phyloP scores from a whole-genome alignment of 2,329 filamentous ascomycete genomes.

The Diplodia sapinea region DNA sequence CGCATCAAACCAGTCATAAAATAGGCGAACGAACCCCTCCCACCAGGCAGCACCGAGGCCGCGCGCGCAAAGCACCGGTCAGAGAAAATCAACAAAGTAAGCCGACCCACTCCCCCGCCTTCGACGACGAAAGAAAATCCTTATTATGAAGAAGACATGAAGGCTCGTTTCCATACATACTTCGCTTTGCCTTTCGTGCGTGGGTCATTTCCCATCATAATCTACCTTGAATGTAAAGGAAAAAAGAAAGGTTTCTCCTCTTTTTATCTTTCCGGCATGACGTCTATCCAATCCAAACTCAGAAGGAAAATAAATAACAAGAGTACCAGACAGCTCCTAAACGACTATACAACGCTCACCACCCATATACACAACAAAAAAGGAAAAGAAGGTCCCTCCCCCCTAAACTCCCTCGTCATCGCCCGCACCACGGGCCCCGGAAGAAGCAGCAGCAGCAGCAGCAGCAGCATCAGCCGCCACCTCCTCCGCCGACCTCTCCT shows the following conservation, averaged over 20 bases:
- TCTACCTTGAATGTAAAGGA: not conserved
- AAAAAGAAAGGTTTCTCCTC: not conserved
- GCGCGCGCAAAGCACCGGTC: too few species aligned
- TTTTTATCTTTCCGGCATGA: not conserved
- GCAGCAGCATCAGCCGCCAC: not conserved
- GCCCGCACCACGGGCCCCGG: not conserved
- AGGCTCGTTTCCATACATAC: too few species aligned
- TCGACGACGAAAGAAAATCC: too few species aligned
- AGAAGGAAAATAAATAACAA: not conserved
- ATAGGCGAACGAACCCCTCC: too few species aligned
- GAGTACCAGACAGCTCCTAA: too few species aligned
- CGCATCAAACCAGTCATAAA: too few species aligned
- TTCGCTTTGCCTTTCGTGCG: not conserved
- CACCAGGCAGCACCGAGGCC: too few species aligned
- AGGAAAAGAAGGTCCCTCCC: too few species aligned
- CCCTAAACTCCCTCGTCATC: not conserved
- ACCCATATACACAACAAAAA: not conserved
- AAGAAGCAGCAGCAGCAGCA: too few species aligned
- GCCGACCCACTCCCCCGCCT: not conserved
- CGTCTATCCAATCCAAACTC: not conserved
- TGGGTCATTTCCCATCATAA: not conserved
- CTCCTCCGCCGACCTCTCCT: constrained; percentile 12
- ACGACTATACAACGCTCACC: too few species aligned
- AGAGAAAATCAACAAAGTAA: too few species aligned
- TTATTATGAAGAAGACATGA: too few species aligned